Percentiles rank a stretch among this genome's conserved stretches.
These are phyloP conservation scores for Bisporella sp. DNA, from an alignment of 2,329 filamentous ascomycete species.

Conservation along the genomic window DNA sequence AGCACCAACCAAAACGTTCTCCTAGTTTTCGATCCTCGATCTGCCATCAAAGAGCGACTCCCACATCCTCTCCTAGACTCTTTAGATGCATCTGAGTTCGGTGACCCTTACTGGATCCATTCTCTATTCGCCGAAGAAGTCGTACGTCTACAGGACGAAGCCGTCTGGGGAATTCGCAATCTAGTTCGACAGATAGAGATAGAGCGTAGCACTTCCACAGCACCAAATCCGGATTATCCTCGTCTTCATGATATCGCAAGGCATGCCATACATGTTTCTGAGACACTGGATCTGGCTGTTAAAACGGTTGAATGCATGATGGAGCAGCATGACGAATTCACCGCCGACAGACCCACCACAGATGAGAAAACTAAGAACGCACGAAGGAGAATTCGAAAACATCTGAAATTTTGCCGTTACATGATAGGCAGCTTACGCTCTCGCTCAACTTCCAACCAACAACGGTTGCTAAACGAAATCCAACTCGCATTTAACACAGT, in stretches of 20 bases:
- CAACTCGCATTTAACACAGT: slow-evolving; percentile 33
- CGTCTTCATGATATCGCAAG: slow-evolving; percentile 24
- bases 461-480: slow-evolving; percentile 5
- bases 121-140: slow-evolving; percentile 25
- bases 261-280: no score
- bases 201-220: slow-evolving; percentile 1
- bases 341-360: no score
- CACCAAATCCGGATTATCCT: slow-evolving; percentile 29
- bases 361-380: slow-evolving; percentile 16
- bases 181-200: slow-evolving; percentile 30
- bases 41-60: neutral
- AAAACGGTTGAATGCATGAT: no score
- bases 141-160: slow-evolving; percentile 25
- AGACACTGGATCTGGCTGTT: no score
- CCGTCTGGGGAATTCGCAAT: slow-evolving; percentile 35
- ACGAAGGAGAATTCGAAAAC: slow-evolving; percentile 14
- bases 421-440: slow-evolving; percentile 4
- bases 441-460: slow-evolving; percentile 3
- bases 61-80: neutral
- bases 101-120: slow-evolving; percentile 32
- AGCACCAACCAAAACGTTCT: slow-evolving; percentile 1
- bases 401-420: slow-evolving; percentile 1
- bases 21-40: neutral
- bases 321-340: no score
- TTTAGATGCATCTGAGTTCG: neutral